Evolutionary conservation across 2,329 filamentous ascomycete species (phyloP), one percentile per base, ranked within the genome.

Genomic region (Proliferodiscus dingleyae): DNA sequence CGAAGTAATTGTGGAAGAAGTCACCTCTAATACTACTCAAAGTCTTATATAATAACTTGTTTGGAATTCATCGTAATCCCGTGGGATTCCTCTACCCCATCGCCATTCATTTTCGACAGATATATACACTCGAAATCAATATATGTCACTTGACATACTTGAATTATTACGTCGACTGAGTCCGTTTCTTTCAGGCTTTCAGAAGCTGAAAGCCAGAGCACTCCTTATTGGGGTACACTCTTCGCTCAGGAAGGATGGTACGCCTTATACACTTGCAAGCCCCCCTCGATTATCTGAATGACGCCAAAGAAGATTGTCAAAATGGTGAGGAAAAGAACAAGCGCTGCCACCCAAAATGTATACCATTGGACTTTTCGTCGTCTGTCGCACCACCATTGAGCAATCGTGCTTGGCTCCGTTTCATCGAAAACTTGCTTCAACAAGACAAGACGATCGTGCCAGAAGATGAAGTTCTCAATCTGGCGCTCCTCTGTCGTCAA

Each of bases 341-440:
- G 6, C 24, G 69, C 58, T 0, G 68, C 69, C 2, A 72, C 61
- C 69, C 69, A 73, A 41, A 72, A 68, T 0, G 65, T 70, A 32
- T 65, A 71, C 68, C 69, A 71, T 37, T 72, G 69, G 0, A 66
- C 63, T 1, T 64, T 59, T 23, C 69, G 67, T 1, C 70, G 51
- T 4, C 64, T 49, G 46, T 72, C 69, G 41, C 64, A 55, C 70
- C 71, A 73, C 66, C 65, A 71, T 37, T 71, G 65, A 0, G 56
- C 57, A 1, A 72, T 29, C 0, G 58, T 65, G 22, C 53, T 53
- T 6, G 68, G 62, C 38, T 60, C 47, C 4, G 66, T 48, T 47
- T 72, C 61, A 50, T 73, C 63, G 37, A 68, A 68, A 13, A 56
- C 60, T 41, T 71, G 63, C 54, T 72, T 71, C 2, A 74, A 49